Conservation (phyloP, 176 grass and related monocot genomes). For the Musa itinerans region DNA sequence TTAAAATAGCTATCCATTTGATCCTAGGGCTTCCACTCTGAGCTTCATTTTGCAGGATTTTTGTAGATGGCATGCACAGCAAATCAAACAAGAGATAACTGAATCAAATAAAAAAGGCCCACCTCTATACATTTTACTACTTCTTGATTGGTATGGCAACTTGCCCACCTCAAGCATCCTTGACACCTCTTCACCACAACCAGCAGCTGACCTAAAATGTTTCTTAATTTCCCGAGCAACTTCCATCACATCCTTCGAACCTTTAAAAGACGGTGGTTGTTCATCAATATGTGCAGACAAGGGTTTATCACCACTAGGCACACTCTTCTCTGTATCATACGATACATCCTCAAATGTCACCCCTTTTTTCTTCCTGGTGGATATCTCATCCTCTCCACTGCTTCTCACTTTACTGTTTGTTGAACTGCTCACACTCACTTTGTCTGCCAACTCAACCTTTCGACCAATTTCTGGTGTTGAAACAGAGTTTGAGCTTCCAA, state of each 20-base stretch:
- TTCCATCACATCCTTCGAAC: slow-evolving; percentile 38
- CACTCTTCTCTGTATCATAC: slow-evolving; percentile 5
- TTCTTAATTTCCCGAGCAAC: slow-evolving; percentile 49
- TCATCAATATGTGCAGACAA: slow-evolving; percentile 21
- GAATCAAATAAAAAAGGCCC: slow-evolving; percentile 38
- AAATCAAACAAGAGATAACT: neutral
- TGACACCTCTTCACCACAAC: slow-evolving; percentile 45
- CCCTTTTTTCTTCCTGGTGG: slow-evolving; percentile 29
- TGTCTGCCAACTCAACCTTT: slow-evolving; percentile 8
- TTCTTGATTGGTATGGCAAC: slow-evolving; percentile 29
- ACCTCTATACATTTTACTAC: slow-evolving; percentile 52
- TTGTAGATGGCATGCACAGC: neutral
- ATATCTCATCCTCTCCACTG: slow-evolving; percentile 21
- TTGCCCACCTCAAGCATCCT: slow-evolving; percentile 69
- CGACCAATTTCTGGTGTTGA: slow-evolving; percentile 1
- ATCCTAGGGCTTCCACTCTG: neutral
- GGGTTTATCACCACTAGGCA: slow-evolving; percentile 26
- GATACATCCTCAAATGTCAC: slow-evolving; percentile 41
- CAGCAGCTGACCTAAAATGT: slow-evolving; percentile 34
- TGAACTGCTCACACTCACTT: slow-evolving; percentile 14
- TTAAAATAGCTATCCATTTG: neutral
- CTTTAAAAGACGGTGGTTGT: slow-evolving; percentile 28
- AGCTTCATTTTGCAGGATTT: neutral
- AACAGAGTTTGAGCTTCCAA: neutral
- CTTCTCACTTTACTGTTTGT: slow-evolving; percentile 21